phyloP scores from a whole-genome alignment of 2,329 filamentous ascomycete genomes.

The Diaporthe vexans region DNA sequence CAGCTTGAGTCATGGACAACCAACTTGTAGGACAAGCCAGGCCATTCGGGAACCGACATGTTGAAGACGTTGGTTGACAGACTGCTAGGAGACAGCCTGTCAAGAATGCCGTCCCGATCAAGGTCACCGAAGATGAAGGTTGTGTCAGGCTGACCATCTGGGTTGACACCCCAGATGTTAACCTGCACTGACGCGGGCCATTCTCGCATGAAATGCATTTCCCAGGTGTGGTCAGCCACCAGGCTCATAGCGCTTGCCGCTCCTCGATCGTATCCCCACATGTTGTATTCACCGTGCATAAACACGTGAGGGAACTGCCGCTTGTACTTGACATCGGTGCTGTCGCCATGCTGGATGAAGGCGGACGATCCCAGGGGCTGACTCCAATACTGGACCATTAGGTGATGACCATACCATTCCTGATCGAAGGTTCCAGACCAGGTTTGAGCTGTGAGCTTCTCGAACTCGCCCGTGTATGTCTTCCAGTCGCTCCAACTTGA shows the following conservation, averaged over 20 bases:
- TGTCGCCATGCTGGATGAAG: conserved; percentile 71
- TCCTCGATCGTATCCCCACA: conserved; percentile 73
- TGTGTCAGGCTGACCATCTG: conserved; percentile 71
- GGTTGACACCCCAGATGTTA: conserved; percentile 76
- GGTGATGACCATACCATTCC: conserved; percentile 71
- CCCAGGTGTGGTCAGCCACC: conserved; percentile 65
- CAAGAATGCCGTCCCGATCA: conserved; percentile 69
- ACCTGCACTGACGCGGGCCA: conserved; percentile 73
- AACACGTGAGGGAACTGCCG: conserved; percentile 73
- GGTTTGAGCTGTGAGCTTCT: conserved; percentile 60
- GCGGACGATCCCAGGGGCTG: conserved; percentile 69
- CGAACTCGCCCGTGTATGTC: conserved; percentile 66
- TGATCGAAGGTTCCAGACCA: conserved; percentile 71
- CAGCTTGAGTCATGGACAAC: conserved; percentile 67
- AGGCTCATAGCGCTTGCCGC: conserved; percentile 64
- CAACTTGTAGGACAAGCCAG: conserved; percentile 68
- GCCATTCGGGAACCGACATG: conserved; percentile 67
- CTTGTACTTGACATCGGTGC: conserved; percentile 54
- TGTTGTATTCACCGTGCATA: conserved; percentile 72
- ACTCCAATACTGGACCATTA: conserved; percentile 74
- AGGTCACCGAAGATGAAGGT: conserved; percentile 71
- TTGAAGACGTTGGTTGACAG: conserved; percentile 68
- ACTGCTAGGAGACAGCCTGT: conserved; percentile 71
- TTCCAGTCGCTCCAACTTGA: conserved; percentile 71
- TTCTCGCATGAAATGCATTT: conserved; percentile 72